Conservation (phyloP, 768 basidiomycete genomes). For the Phanerochaete carnosa region DNA sequence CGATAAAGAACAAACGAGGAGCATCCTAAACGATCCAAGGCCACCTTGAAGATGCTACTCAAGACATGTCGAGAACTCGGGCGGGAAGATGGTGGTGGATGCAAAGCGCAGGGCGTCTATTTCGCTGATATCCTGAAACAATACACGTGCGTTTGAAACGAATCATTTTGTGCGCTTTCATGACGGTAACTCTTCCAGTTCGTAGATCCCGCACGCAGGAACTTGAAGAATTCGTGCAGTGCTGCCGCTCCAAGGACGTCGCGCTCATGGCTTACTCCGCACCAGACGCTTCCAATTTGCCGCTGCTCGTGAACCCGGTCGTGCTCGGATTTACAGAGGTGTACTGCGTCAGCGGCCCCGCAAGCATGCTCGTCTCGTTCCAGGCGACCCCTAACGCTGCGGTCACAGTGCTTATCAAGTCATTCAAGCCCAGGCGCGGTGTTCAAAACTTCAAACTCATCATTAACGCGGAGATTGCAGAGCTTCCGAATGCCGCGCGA, state of each 20-base stretch:
- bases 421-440: conserved; percentile 68
- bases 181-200: no score
- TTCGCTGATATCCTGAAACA: no score
- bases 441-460: conserved; percentile 53
- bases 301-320: conserved; percentile 56
- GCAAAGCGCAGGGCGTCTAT: no score
- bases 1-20: no score
- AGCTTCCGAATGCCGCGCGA: conserved; percentile 54
- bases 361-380: conserved; percentile 65
- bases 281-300: conserved; percentile 69
- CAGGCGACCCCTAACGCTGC: conserved; percentile 67
- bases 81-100: no score
- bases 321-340: conserved; percentile 55
- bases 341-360: no score
- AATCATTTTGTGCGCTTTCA: no score
- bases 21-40: no score
- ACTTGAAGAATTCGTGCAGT: conserved; percentile 61
- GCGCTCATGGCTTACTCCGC: no score
- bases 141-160: no score
- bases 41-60: no score
- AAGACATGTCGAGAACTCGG: no score
- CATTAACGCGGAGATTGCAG: conserved; percentile 54
- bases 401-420: conserved; percentile 68
- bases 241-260: conserved; percentile 62
- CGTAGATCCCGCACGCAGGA: conserved; percentile 59